These are phyloP conservation scores for Allantophomopsis lycopodina DNA, from an alignment of 2,329 filamentous ascomycete species.

Conservation along the genomic window DNA sequence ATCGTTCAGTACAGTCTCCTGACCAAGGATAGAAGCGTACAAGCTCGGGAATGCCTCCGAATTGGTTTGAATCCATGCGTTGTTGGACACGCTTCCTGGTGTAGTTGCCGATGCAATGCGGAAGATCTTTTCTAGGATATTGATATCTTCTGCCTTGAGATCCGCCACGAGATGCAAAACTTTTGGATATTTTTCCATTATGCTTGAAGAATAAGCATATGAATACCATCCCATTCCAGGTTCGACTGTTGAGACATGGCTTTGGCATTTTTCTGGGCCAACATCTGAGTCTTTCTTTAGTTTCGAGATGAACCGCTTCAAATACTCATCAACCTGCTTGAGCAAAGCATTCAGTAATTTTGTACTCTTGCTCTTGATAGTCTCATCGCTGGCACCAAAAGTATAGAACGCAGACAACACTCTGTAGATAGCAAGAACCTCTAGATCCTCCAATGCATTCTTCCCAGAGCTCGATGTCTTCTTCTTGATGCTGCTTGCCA, in stretches of 20 bases:
- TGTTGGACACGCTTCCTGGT: too few species aligned
- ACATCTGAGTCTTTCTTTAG: background rate
- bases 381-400: too few species aligned
- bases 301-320: too few species aligned
- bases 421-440: too few species aligned
- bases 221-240: background rate
- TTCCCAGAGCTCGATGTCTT: too few species aligned
- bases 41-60: slow-evolving; percentile 8
- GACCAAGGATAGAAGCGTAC: slow-evolving; percentile 11
- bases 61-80: slow-evolving; percentile 5
- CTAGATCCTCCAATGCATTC: too few species aligned
- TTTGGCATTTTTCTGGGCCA: background rate
- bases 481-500: too few species aligned
- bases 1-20: slow-evolving; percentile 11
- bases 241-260: background rate
- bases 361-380: too few species aligned
- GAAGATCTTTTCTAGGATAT: slow-evolving; percentile 12
- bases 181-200: background rate
- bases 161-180: background rate
- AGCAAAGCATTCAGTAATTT: too few species aligned
- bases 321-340: too few species aligned
- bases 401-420: too few species aligned
- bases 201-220: background rate
- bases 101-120: slow-evolving; percentile 12
- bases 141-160: too few species aligned